These are phyloP conservation scores for Xanthoconium separans DNA, from an alignment of 1,284 basidiomycete species.

Conservation along the genomic window DNA sequence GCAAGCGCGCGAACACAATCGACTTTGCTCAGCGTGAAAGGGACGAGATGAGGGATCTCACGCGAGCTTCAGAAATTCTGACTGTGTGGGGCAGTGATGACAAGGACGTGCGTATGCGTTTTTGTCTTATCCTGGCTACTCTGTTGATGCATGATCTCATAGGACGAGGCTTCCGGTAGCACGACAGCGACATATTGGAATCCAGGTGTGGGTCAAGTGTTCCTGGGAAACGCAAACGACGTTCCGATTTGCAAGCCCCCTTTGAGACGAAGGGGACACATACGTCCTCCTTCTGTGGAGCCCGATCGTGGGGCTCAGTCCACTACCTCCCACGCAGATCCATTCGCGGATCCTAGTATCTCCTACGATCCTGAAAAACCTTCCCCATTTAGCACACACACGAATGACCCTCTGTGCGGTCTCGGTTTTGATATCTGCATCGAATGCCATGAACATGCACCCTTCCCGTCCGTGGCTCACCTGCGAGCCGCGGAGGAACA, in stretches of 20 bases:
- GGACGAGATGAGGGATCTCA: constrained; percentile 89
- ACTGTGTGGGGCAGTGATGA: constrained; percentile 34
- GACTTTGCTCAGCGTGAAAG: constrained; percentile 78
- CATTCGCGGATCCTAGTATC: constrained; percentile 12
- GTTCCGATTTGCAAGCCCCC: constrained; percentile 50
- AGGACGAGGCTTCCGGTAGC: constrained; percentile 33
- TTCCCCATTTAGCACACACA: constrained; percentile 51
- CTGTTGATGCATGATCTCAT: constrained; percentile 1
- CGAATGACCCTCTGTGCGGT: constrained; percentile 60
- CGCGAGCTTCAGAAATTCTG: constrained; percentile 80
- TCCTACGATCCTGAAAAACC: constrained; percentile 24
- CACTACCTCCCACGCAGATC: constrained; percentile 12
- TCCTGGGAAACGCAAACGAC: constrained; percentile 77
- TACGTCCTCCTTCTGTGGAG: background rate
- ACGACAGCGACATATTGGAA: constrained; percentile 49
- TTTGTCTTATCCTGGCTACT: background rate
- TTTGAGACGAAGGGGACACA: constrained; percentile 13
- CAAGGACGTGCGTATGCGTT: constrained; percentile 15
- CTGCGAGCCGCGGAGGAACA: constrained; percentile 72
- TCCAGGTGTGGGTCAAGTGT: constrained; percentile 60
- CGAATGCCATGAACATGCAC: constrained; percentile 79
- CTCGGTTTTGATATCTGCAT: constrained; percentile 81
- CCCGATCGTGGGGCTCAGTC: background rate
- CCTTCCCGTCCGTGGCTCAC: constrained; percentile 61
- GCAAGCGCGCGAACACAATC: constrained; percentile 50